phyloP scores from a whole-genome alignment of 1,139 yeast species.

The Petasospora rhodanensis region DNA sequence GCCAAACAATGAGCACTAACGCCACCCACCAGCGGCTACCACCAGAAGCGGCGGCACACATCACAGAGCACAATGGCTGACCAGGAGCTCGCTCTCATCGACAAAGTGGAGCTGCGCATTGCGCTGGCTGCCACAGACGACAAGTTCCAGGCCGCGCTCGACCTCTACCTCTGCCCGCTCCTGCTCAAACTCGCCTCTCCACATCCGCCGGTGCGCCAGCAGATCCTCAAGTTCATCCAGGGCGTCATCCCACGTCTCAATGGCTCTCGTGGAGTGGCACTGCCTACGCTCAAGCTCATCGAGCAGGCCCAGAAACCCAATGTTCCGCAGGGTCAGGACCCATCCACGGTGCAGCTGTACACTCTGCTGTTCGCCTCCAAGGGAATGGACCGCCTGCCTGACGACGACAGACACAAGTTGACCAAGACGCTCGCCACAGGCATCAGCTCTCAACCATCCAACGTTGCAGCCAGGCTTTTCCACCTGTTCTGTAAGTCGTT shows the following conservation, averaged over 20 bases:
- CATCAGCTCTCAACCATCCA: conserved; percentile 35
- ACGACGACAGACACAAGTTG: conserved; percentile 33
- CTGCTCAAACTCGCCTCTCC: conserved; percentile 75
- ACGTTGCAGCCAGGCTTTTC: conserved; percentile 57
- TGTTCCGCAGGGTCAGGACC: conserved; percentile 41
- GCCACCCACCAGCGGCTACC: no score
- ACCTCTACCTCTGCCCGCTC: conserved; percentile 69
- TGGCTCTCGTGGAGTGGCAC: conserved; percentile 46
- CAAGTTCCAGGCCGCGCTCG: conserved; percentile 58
- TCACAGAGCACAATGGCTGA: conserved; percentile 33
- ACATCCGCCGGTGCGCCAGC: conserved; percentile 59
- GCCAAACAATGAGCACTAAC: conserved; percentile 1
- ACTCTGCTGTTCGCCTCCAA: conserved; percentile 62
- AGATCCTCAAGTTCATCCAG: conserved; percentile 63
- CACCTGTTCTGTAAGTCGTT: conserved; percentile 55
- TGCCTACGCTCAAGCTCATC: conserved; percentile 62
- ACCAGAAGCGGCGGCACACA: not conserved
- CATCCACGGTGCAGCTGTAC: conserved; percentile 56
- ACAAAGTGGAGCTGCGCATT: conserved; percentile 77
- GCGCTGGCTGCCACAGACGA: conserved; percentile 70
- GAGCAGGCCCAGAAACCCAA: conserved; percentile 59
- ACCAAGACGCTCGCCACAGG: conserved; percentile 47
- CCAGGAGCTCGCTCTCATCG: conserved; percentile 54
- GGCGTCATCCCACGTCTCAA: conserved; percentile 65
- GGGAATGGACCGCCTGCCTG: conserved; percentile 51